A percentile compares a stretch with the other conserved stretches of the same genome.
phyloP scores from a whole-genome alignment of 192 early-diverging fungal species.

The Backusella morwellensis region DNA sequence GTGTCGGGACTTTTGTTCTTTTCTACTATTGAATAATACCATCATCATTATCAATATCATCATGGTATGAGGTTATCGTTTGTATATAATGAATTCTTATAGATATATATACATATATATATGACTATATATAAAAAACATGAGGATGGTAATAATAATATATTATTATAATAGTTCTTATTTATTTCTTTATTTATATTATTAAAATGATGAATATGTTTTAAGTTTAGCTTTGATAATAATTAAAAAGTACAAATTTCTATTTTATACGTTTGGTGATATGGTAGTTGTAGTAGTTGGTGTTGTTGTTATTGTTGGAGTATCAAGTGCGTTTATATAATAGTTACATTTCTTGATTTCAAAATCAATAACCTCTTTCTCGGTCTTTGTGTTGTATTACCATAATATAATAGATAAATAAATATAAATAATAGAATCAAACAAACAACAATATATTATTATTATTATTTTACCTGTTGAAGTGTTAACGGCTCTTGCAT shows the following conservation, averaged over 20 bases:
- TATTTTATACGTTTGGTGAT: background rate
- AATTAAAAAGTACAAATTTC: background rate
- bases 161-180: background rate
- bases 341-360: conserved; percentile 1
- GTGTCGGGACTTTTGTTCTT: background rate
- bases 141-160: no score
- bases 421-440: background rate
- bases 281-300: background rate
- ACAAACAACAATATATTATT: background rate
- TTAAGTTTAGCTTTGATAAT: background rate
- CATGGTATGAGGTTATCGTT: background rate
- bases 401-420: background rate
- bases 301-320: background rate
- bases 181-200: background rate
- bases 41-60: background rate
- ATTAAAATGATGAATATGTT: background rate
- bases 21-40: background rate
- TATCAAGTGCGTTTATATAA: conserved; percentile 5
- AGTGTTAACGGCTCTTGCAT: background rate
- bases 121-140: background rate
- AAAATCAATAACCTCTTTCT: background rate
- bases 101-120: no score
- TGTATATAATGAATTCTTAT: background rate
- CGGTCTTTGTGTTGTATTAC: background rate
- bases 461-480: background rate